phyloP scores from a whole-genome alignment of 768 basidiomycete species.

The Leccinum aurantiacum region DNA sequence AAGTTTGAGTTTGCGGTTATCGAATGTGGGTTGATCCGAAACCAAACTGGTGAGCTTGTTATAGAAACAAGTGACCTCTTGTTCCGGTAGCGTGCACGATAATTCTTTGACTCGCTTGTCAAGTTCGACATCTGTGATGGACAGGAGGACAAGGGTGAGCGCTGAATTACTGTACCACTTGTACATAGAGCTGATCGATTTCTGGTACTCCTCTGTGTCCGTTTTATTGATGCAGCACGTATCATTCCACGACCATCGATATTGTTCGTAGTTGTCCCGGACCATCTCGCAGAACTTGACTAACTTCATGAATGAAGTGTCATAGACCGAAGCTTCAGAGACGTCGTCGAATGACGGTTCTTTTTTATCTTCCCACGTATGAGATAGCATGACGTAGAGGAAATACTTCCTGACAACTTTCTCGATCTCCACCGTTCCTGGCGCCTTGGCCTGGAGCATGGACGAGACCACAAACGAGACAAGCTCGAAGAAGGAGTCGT shows the following conservation, averaged over 20 bases:
- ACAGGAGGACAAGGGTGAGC: constrained; percentile 13
- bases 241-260: constrained; percentile 14
- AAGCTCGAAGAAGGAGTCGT: not conserved
- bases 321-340: not conserved
- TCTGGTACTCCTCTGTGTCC: not conserved
- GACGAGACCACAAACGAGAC: not conserved
- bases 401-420: not conserved
- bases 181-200: not conserved
- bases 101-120: too few relatives aligned
- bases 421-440: not conserved
- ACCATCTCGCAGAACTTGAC: constrained; percentile 10
- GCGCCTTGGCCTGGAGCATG: not conserved
- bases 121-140: too few relatives aligned
- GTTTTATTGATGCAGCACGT: constrained; percentile 13
- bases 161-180: not conserved
- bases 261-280: not conserved
- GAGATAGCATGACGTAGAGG: not conserved
- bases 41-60: too few relatives aligned
- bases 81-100: too few relatives aligned
- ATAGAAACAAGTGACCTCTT: too few relatives aligned
- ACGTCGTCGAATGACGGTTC: not conserved
- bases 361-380: not conserved
- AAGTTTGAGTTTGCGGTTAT: too few relatives aligned
- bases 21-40: too few relatives aligned
- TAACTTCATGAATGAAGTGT: constrained; percentile 7